Conservation (phyloP, 2,329 filamentous ascomycete species). For the Fusarium stilboides region DNA sequence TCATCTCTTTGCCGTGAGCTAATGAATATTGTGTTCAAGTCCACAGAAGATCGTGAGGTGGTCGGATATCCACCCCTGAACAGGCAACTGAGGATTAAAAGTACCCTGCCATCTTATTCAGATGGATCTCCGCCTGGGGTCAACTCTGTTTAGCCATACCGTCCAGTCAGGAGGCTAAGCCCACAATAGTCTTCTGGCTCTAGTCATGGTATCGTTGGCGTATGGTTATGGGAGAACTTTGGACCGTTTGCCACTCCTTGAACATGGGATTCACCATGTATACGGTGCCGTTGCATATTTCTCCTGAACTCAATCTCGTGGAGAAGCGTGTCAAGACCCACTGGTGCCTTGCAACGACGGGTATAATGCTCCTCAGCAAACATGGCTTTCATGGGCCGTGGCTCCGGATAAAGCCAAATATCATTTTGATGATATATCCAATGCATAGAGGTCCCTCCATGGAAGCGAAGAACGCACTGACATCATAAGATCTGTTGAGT, state of each 20-base stretch:
- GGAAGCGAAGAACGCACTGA: neutral
- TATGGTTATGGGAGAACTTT: neutral
- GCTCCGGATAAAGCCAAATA: conserved; percentile 6
- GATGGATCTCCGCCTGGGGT: conserved; percentile 26
- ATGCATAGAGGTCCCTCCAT: neutral
- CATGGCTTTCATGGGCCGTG: conserved; percentile 11
- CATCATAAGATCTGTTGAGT: neutral
- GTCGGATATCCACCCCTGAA: conserved; percentile 16
- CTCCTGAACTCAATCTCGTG: conserved; percentile 4
- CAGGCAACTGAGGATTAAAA: conserved; percentile 25
- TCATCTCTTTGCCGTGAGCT: conserved; percentile 21
- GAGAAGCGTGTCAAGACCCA: conserved; percentile 3
- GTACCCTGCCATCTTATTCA: conserved; percentile 29
- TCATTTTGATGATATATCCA: neutral
- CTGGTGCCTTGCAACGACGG: conserved; percentile 3
- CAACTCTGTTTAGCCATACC: conserved; percentile 32
- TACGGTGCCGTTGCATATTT: conserved; percentile 1
- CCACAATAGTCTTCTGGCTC: conserved; percentile 11
- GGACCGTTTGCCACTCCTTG: conserved; percentile 14
- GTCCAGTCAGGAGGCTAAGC: conserved; percentile 14
- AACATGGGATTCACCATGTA: conserved; percentile 1
- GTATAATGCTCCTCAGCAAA: conserved; percentile 7
- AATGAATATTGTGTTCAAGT: conserved; percentile 13
- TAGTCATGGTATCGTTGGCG: neutral
- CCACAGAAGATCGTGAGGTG: conserved; percentile 23